Evolutionary conservation across 1,284 basidiomycete genomes (phyloP), one percentile per base, ranked within the genome.

Genomic region (Golubevia sp.): DNA sequence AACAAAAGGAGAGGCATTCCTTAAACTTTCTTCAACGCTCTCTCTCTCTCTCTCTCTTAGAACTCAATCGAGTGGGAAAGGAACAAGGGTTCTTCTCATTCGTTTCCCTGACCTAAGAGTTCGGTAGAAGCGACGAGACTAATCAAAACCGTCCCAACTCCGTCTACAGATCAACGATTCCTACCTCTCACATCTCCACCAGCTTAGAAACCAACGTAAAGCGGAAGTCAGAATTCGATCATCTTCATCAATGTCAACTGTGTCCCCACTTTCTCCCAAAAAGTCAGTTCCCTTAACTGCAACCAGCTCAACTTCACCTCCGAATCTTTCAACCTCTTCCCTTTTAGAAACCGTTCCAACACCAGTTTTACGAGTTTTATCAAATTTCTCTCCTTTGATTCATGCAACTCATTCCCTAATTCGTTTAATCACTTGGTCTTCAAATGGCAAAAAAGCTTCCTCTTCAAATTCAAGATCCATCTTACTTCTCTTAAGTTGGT

Each of bases 381-480:
- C 56, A 51, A 50, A 21, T 50, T 52, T 30, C 26, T 30, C 62
- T 23, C 78, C 78, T 2, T 52, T 64, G 52, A 74, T 80, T 56
- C 61, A 75, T 58, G 52, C 55, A 1, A 50, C 67, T 34, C 67
- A 77, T 53, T 65, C 66, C n/a, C 61, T 74, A 51, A 59, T 82
- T 24, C 68, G 69, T 6, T 63, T 82, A 0, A 71, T 76, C 1
- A 82, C 80, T 3, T 82, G 80, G 80, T 74, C 76, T 1, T 71
- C 6, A 34, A n/a, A n/a, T n/a, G n/a, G n/a, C n/a, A n/a, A n/a
- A n/a, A n/a, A n/a, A n/a, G n/a, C n/a, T n/a, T 57, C 56, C 20
- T 38, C 38, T 2, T 34, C 49, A 4, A 30, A 59, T 44, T 38
- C 58, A 0, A 66, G 67, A 13, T 77, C 75, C 51, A 63, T 75